A percentile compares a stretch with the other conserved stretches of the same genome.
Evolutionary conservation across 225 moss, liverwort and hornwort species (phyloP).

Genomic region (Antitrichia curtipendula): DNA sequence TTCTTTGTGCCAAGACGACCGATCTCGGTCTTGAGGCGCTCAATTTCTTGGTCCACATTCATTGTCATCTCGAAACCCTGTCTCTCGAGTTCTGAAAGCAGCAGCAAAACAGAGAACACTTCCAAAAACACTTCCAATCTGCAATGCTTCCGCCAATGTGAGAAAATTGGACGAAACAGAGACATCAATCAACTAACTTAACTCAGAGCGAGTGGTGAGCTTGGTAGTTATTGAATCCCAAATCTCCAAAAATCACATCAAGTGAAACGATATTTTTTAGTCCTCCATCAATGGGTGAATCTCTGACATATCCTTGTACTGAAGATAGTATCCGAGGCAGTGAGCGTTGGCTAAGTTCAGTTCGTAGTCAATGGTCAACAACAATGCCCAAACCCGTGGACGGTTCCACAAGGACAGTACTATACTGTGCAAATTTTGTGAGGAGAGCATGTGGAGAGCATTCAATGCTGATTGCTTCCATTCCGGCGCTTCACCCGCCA

Average conservation of each 20-base stretch:
- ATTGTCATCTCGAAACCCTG: conserved; percentile 37
- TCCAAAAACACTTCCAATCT: neutral
- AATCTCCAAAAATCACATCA: neutral
- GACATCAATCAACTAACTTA: neutral
- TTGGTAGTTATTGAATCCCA: neutral
- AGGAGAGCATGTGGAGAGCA: neutral
- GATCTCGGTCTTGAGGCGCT: conserved; percentile 79
- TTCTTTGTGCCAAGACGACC: conserved; percentile 56
- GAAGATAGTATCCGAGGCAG: neutral
- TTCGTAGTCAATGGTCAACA: neutral
- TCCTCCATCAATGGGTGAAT: neutral
- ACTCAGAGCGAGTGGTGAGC: neutral
- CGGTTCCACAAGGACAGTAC: neutral
- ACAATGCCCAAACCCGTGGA: neutral
- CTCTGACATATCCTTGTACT: conserved; percentile 6
- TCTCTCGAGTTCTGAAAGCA: neutral
- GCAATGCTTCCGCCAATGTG: too few species aligned
- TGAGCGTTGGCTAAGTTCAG: neutral
- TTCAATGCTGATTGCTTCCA: neutral
- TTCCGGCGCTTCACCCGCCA: neutral
- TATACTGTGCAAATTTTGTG: neutral
- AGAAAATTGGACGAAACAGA: neutral
- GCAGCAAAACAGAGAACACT: neutral
- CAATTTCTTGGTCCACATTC: conserved; percentile 89
- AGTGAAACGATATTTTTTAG: neutral